phyloP scores from a whole-genome alignment of 371 early-diverging fungal genomes.

The Lichtheimia corymbifera region DNA sequence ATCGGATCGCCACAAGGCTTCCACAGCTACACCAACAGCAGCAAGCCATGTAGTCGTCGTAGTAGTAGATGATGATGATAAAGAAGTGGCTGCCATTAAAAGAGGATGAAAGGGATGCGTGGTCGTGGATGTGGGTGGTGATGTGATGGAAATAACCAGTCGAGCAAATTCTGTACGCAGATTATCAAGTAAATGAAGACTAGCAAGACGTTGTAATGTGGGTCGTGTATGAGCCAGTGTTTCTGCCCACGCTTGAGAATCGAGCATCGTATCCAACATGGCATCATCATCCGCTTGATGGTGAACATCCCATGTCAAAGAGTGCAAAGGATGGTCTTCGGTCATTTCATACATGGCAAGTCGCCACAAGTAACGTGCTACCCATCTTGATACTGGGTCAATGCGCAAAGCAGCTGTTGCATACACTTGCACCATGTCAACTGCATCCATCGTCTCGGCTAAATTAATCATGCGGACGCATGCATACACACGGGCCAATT shows the following conservation, averaged over 20 bases:
- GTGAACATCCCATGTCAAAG: slow-evolving; percentile 34
- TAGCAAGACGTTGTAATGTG: slow-evolving; percentile 31
- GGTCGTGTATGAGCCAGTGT: slow-evolving; percentile 32
- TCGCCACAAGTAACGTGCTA: slow-evolving; percentile 38
- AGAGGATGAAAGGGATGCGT: slow-evolving; percentile 4
- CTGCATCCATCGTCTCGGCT: slow-evolving; percentile 25
- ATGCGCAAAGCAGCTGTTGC: slow-evolving; percentile 44
- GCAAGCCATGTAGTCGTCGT: slow-evolving; percentile 36
- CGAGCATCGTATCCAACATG: slow-evolving; percentile 28
- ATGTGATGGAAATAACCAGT: slow-evolving; percentile 32
- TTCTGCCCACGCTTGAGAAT: slow-evolving; percentile 38
- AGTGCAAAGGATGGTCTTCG: slow-evolving; percentile 33
- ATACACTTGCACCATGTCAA: slow-evolving; percentile 25
- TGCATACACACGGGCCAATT: slow-evolving; percentile 23
- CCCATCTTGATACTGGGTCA: slow-evolving; percentile 26
- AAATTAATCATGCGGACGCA: slow-evolving; percentile 39
- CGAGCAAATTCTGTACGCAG: slow-evolving; percentile 41
- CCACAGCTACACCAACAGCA: slow-evolving; percentile 36
- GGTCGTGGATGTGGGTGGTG: background rate
- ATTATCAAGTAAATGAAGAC: slow-evolving; percentile 36
- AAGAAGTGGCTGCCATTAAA: background rate
- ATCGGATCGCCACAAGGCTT: slow-evolving; percentile 40
- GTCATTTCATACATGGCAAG: slow-evolving; percentile 38
- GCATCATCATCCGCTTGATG: slow-evolving; percentile 35
- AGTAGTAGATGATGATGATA: background rate